Base-by-base conservation (phyloP, 768 basidiomycete genomes). In the Naganishia vishniacii region DNA sequence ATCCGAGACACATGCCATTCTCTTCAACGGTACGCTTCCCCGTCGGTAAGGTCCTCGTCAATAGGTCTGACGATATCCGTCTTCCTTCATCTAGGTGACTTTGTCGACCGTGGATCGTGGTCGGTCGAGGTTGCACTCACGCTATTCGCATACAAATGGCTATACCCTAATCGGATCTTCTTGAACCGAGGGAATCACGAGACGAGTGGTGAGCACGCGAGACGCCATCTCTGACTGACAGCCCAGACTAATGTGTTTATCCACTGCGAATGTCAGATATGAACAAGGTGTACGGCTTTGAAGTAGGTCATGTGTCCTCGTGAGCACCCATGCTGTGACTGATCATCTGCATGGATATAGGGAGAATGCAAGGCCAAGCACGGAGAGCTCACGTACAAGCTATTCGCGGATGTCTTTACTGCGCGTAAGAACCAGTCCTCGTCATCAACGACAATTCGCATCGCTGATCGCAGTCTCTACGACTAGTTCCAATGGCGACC, bases 331-430 rank as follows among this genome's bases (percentile, higher is more conserved):
- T 12, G 18, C 31, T 25, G n/a, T 40, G 32, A 20, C 18, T 20
- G 5, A n/a, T 20, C 23, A 56, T 16, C 15, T 20, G 46, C 0
- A 37, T 15, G 28, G 16, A 28, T 40, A n/a, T 23, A 94, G 77
- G 92, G 93, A 42, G 95, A 99, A 80, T 88, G 86, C 31, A 94
- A 94, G 73, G 88, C 94, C 72, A 98, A 99, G 76, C 91, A 94
- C 69, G 92, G 92, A 29, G 92, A 95, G 72, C 86, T 91, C 75
- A 87, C 90, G 0, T 97, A 93, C 80, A 92, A 91, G 87, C 83
- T 99, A 28, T 97, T 97, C 72, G 87, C 93, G 11, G 85, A 98
- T 75, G 86, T 89, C 46, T 99, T 99, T 80, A 93, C 91, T 5
- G 83, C 86, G 20, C 80, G 92, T 93, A 71, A 78, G 86, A 80